These are phyloP conservation scores for Ceratocystis albifundus DNA, from an alignment of 2,329 filamentous ascomycete species.

Conservation along the genomic window DNA sequence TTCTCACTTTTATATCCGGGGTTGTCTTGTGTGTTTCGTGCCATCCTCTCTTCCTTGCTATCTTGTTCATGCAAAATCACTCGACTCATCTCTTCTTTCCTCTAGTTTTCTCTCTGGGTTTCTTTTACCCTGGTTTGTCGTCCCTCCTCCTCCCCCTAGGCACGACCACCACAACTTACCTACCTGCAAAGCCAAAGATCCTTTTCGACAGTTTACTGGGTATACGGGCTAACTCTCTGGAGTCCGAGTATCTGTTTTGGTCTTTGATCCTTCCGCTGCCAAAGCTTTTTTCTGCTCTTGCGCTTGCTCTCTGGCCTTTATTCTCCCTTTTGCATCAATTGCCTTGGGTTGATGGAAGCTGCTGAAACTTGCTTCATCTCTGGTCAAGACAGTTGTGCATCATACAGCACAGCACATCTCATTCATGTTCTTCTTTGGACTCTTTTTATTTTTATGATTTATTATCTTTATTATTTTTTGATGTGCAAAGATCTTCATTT, in stretches of 20 bases:
- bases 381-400: slow-evolving; percentile 6
- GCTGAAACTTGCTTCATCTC: slow-evolving; percentile 12
- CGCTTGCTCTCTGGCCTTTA: neutral
- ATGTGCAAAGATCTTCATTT: neutral
- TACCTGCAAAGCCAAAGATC: neutral
- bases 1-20: slow-evolving; percentile 4
- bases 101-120: neutral
- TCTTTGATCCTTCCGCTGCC: slow-evolving; percentile 10
- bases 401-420: neutral
- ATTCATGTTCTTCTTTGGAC: neutral
- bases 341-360: neutral
- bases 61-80: slow-evolving; percentile 3
- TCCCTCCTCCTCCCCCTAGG: neutral
- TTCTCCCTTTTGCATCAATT: neutral
- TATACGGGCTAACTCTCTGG: slow-evolving; percentile 11
- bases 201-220: neutral
- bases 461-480: too few species aligned
- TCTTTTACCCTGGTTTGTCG: neutral
- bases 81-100: neutral
- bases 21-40: neutral
- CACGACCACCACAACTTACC: neutral
- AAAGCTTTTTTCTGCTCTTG: slow-evolving; percentile 3
- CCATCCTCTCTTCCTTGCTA: neutral
- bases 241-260: slow-evolving; percentile 12
- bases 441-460: neutral